Conservation (phyloP, 2,329 filamentous ascomycete species). For the Phyllosticta ampelicida region DNA sequence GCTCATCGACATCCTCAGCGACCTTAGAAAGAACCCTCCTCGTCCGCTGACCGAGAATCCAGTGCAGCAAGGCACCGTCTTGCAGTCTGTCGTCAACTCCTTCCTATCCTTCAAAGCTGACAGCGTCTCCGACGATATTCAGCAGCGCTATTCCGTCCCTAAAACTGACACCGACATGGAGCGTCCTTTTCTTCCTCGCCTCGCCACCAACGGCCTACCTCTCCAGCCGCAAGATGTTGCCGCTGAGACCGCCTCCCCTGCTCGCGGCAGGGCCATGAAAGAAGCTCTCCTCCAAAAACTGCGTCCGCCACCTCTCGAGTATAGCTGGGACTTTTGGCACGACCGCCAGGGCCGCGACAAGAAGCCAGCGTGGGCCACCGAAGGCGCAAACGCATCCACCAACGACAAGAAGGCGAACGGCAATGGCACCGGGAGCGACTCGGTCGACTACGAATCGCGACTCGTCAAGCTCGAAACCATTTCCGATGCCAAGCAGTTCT, state of each 20-base stretch:
- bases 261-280: slow-evolving; percentile 66
- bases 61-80: slow-evolving; percentile 6
- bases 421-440: slow-evolving; percentile 13
- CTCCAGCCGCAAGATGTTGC: slow-evolving; percentile 49
- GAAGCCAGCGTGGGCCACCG: slow-evolving; percentile 11
- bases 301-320: slow-evolving; percentile 39
- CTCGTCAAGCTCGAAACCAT: slow-evolving; percentile 37
- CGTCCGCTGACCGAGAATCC: neutral
- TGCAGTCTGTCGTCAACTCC: slow-evolving; percentile 12
- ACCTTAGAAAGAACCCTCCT: neutral
- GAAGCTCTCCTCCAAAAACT: slow-evolving; percentile 34
- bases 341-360: slow-evolving; percentile 31
- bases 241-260: slow-evolving; percentile 55
- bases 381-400: slow-evolving; percentile 19
- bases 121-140: slow-evolving; percentile 1
- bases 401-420: slow-evolving; percentile 13
- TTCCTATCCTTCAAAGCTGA: slow-evolving; percentile 8
- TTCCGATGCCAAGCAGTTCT: slow-evolving; percentile 39
- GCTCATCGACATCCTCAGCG: neutral
- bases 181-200: slow-evolving; percentile 16
- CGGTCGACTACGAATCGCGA: slow-evolving; percentile 31
- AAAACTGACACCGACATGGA: slow-evolving; percentile 25
- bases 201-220: slow-evolving; percentile 40
- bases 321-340: slow-evolving; percentile 44
- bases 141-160: slow-evolving; percentile 6